Evolutionary conservation across 768 basidiomycete species (phyloP), one percentile per base, ranked within the genome.

Genomic region (Xerocomus spinulosus): DNA sequence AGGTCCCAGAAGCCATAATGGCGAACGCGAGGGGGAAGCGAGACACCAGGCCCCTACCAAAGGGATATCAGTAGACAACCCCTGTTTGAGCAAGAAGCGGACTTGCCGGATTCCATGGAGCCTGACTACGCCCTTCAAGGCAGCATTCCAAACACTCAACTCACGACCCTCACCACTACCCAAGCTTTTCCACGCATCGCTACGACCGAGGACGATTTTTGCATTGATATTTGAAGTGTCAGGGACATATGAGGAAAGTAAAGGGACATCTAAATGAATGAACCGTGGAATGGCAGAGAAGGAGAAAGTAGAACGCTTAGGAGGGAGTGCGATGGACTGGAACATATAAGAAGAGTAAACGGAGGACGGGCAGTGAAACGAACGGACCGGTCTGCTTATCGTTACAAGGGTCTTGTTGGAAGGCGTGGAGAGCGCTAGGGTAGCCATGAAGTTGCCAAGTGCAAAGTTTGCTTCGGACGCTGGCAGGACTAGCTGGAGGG

Each of bases 401-500:
- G 73, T 68, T 4, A 70, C 66, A 21, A 92, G 67, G 6, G 87
- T 85, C 57, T 75, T 78, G 63, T 90, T 90, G 15, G 74, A 73
- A 24, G 72, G 55, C 0, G 82, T 81, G 3, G 69, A 71, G 23
- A 92, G 66, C 1, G 75, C 80, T 29, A 92, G 61, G 36, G 73
- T 76, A 5, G 80, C 71, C 90, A 92, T 92, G 66, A 92, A 92
- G 63, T 92, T 92, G 34, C 90, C 90, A 3, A 92, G 78, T 4
- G 72, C 81, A 56, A 78, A 70, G 67, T 89, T 92, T 18, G 81
- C 65, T 49, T 82, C 79, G 15, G 77, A 76, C 4, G 79, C 72
- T 10, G 90, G 90, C 7, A 92, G 71, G 24, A 70, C 64, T 14
- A 92, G 70, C 44, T 80, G 77, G 14, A 92, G 67, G 36, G 81